These are phyloP conservation scores for Aphanomyces invadans DNA, from an alignment of 352 stramenopile species.

Conservation along the genomic window DNA sequence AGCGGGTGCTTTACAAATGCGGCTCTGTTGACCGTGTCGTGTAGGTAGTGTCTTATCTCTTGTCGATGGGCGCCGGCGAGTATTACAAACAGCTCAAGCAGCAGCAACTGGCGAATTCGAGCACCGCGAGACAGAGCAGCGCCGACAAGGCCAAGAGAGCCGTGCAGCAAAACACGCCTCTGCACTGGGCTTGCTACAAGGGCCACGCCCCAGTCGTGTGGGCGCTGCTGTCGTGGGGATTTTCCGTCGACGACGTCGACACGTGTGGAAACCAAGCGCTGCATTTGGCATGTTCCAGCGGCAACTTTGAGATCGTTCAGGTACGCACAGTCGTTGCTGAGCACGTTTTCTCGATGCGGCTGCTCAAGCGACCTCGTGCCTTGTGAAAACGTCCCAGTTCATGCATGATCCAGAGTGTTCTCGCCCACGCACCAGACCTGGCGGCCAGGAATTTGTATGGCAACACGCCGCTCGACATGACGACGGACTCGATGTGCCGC, in stretches of 20 bases:
- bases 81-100: constrained; percentile 51
- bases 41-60: constrained; percentile 51
- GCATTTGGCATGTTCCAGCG: constrained; percentile 64
- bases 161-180: constrained; percentile 44
- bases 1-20: neutral
- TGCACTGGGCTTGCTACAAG: constrained; percentile 85
- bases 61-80: constrained; percentile 56
- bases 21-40: neutral
- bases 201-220: constrained; percentile 57
- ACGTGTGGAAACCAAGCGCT: constrained; percentile 61
- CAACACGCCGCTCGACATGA: constrained; percentile 61
- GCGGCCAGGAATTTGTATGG: constrained; percentile 64
- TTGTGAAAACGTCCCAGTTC: no score
- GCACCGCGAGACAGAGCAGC: neutral
- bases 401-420: constrained; percentile 36
- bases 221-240: constrained; percentile 58
- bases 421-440: constrained; percentile 52
- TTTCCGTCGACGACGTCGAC: constrained; percentile 56
- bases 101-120: neutral
- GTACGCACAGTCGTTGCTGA: neutral
- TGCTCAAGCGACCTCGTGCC: no score
- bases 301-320: constrained; percentile 54
- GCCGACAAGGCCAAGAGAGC: neutral
- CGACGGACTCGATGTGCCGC: constrained; percentile 48
- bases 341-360: neutral